These are phyloP conservation scores for Eucalyptus globulus DNA, from an alignment of 345 rosid genomes.

Conservation along the genomic window DNA sequence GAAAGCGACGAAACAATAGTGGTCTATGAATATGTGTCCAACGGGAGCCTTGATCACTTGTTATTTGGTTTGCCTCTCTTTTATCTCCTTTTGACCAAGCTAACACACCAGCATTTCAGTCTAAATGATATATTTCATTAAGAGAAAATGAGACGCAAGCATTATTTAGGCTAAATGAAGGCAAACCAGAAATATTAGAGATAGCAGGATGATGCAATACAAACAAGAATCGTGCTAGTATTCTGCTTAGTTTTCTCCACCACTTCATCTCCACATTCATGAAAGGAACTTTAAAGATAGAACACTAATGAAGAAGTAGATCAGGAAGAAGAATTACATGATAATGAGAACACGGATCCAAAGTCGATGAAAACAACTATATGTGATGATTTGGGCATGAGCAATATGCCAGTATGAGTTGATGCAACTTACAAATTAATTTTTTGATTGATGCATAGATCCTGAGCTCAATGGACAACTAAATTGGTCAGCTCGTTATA, in stretches of 20 bases:
- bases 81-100: not conserved
- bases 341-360: not conserved
- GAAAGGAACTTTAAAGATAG: not conserved
- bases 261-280: not conserved
- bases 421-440: not conserved
- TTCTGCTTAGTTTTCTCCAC: not conserved
- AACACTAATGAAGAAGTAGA: not conserved
- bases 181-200: not conserved
- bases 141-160: not conserved
- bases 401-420: not conserved
- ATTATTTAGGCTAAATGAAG: not conserved
- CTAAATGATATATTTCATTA: not conserved
- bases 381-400: not conserved
- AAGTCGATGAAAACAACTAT: not conserved
- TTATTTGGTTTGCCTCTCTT: constrained; percentile 23
- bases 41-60: constrained; percentile 31
- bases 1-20: constrained; percentile 35
- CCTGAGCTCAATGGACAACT: constrained; percentile 5
- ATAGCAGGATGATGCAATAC: not conserved
- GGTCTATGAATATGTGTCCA: constrained; percentile 37
- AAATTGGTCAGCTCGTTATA: constrained; percentile 35
- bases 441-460: constrained; percentile 6
- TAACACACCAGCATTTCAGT: not conserved
- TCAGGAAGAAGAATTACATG: not conserved
- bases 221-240: not conserved